phyloP scores from a whole-genome alignment of 1,284 basidiomycete genomes.

The Meira miltonrushii region DNA sequence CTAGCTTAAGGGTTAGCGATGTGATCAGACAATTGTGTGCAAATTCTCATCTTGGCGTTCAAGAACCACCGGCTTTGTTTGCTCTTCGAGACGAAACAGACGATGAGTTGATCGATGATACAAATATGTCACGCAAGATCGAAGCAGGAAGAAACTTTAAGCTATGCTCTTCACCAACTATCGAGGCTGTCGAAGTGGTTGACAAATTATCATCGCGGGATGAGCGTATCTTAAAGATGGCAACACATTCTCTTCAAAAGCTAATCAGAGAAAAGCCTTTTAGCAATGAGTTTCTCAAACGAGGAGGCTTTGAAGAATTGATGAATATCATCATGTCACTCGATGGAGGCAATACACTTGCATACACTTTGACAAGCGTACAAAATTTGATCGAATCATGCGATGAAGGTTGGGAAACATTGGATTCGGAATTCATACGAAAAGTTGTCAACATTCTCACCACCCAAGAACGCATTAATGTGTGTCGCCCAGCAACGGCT shows the following conservation, averaged over 20 bases:
- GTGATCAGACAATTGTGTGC: constrained; percentile 51
- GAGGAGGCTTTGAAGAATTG: constrained; percentile 60
- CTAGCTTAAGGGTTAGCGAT: constrained; percentile 35
- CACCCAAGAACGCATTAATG: constrained; percentile 62
- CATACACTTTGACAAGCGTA: constrained; percentile 78
- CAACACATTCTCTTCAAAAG: constrained; percentile 75
- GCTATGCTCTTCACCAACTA: constrained; percentile 71
- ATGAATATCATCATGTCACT: constrained; percentile 28
- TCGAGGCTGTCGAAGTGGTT: constrained; percentile 74
- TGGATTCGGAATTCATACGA: constrained; percentile 68
- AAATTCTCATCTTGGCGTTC: constrained; percentile 65
- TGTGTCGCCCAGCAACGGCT: constrained; percentile 91
- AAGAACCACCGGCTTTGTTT: constrained; percentile 72
- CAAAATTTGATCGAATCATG: constrained; percentile 62
- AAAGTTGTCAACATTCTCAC: constrained; percentile 72
- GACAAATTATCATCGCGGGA: constrained; percentile 66
- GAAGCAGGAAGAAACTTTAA: constrained; percentile 42
- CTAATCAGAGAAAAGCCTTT: constrained; percentile 87
- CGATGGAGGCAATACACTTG: constrained; percentile 73
- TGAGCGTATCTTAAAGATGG: constrained; percentile 62
- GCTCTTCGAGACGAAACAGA: constrained; percentile 75
- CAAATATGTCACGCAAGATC: constrained; percentile 44
- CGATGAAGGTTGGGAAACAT: constrained; percentile 62
- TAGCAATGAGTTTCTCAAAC: constrained; percentile 72
- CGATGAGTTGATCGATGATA: constrained; percentile 81